Conservation (phyloP, 2,329 filamentous ascomycete species). For the Phaeosphaeria sp. region DNA sequence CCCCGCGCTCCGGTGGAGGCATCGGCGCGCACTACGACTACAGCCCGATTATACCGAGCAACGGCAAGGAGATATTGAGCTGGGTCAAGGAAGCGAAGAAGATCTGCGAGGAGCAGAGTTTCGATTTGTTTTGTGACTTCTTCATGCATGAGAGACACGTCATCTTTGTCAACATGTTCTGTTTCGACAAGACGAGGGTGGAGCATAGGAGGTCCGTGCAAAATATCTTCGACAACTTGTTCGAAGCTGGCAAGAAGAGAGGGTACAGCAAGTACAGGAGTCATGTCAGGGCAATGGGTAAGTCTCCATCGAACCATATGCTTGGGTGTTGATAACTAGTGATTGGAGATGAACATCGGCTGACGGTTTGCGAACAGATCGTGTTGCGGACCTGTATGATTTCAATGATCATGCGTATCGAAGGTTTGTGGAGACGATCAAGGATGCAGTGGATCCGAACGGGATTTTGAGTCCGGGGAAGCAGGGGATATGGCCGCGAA, state of each 20-base stretch:
- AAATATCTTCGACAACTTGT: conserved; percentile 35
- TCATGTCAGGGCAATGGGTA: conserved; percentile 43
- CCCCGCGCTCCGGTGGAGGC: conserved; percentile 34
- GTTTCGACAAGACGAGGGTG: conserved; percentile 54
- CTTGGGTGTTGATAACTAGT: no score
- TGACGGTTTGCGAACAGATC: conserved; percentile 23
- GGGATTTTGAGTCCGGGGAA: conserved; percentile 42
- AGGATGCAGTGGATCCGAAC: conserved; percentile 42
- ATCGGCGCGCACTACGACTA: conserved; percentile 44
- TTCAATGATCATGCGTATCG: conserved; percentile 43
- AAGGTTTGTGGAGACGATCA: conserved; percentile 41
- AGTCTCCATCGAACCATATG: no score
- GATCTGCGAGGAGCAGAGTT: conserved; percentile 52
- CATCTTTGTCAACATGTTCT: conserved; percentile 58
- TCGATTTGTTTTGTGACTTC: conserved; percentile 57
- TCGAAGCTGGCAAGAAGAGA: conserved; percentile 35
- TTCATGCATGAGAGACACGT: conserved; percentile 58
- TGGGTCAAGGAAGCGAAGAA: conserved; percentile 53
- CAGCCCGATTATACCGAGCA: conserved; percentile 39
- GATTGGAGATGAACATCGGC: no score
- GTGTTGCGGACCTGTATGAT: conserved; percentile 38
- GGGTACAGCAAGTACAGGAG: conserved; percentile 42
- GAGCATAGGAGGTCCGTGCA: conserved; percentile 48
- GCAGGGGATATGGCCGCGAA: conserved; percentile 40
- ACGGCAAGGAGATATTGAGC: conserved; percentile 50